Evolutionary conservation across 495 filamentous ascomycete genomes (phyloP).

Genomic region (Astrothelium subdiscretum): DNA sequence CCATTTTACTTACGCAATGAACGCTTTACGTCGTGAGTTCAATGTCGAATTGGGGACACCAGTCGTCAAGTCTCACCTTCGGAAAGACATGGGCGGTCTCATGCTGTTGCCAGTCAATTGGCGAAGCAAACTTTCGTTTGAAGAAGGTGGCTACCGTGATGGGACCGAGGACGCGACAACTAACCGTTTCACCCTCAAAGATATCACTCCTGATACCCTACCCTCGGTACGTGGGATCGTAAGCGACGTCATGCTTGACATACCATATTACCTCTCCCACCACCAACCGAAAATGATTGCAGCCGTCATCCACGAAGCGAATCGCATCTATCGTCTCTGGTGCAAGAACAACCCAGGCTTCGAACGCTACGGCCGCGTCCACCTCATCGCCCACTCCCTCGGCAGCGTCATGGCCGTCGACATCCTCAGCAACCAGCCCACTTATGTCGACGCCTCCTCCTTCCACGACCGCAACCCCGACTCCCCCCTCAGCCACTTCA

Average conservation of each 20-base stretch:
- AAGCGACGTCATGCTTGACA: constrained; percentile 93
- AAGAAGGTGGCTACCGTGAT: constrained; percentile 53
- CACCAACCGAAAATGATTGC: constrained; percentile 91
- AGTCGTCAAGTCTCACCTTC: constrained; percentile 59
- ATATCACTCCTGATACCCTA: constrained; percentile 86
- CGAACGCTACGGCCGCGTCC: constrained; percentile 66
- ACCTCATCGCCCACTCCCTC: constrained; percentile 85
- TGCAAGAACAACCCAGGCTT: constrained; percentile 85
- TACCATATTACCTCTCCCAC: constrained; percentile 92
- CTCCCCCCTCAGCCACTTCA: constrained; percentile 54
- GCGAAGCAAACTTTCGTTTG: constrained; percentile 75
- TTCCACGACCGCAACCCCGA: constrained; percentile 37
- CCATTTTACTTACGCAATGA: constrained; percentile 92
- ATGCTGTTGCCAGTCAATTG: constrained; percentile 80
- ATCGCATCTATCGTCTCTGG: constrained; percentile 88
- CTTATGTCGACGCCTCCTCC: constrained; percentile 35
- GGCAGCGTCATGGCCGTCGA: constrained; percentile 91
- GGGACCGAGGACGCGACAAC: constrained; percentile 34
- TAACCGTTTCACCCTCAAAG: constrained; percentile 65
- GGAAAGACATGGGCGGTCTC: constrained; percentile 56
- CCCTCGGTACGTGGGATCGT: constrained; percentile 82
- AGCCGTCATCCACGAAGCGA: constrained; percentile 83
- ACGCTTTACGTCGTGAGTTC: constrained; percentile 72
- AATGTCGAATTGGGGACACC: constrained; percentile 73
- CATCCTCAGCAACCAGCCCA: constrained; percentile 82